Conservation (phyloP, 2,329 filamentous ascomycete species). For the Phialemonium atrogriseum region DNA sequence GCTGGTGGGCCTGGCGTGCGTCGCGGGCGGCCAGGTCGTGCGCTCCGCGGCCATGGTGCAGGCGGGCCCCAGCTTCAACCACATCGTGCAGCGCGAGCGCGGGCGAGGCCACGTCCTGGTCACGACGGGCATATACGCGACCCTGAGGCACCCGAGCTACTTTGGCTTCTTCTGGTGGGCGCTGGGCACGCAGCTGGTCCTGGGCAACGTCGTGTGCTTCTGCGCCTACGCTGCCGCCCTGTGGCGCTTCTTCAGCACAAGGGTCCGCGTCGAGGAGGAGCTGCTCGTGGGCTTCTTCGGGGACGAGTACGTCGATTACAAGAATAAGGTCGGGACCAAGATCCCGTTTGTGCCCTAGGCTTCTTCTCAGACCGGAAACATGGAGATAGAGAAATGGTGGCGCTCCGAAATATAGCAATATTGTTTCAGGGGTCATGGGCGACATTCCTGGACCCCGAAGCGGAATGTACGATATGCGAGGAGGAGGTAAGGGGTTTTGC, state of each 20-base stretch:
- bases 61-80: constrained; percentile 88
- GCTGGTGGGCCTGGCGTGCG: constrained; percentile 53
- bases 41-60: constrained; percentile 82
- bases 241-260: constrained; percentile 73
- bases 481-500: too few relatives aligned
- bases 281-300: constrained; percentile 77
- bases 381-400: too few relatives aligned
- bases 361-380: too few relatives aligned
- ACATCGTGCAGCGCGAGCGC: constrained; percentile 66
- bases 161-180: constrained; percentile 99
- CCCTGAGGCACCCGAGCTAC: constrained; percentile 80
- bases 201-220: constrained; percentile 78
- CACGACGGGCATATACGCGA: constrained; percentile 68
- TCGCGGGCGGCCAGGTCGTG: constrained; percentile 63
- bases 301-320: constrained; percentile 69
- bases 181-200: constrained; percentile 81
- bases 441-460: too few relatives aligned
- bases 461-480: too few relatives aligned
- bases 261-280: constrained; percentile 73
- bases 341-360: constrained; percentile 63
- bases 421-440: too few relatives aligned
- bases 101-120: constrained; percentile 69
- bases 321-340: constrained; percentile 59
- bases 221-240: constrained; percentile 65
- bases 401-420: too few relatives aligned